Evolutionary conservation across 2,329 filamentous ascomycete species (phyloP), one percentile per base, ranked within the genome.

Genomic region (Trichophaea hybrida): DNA sequence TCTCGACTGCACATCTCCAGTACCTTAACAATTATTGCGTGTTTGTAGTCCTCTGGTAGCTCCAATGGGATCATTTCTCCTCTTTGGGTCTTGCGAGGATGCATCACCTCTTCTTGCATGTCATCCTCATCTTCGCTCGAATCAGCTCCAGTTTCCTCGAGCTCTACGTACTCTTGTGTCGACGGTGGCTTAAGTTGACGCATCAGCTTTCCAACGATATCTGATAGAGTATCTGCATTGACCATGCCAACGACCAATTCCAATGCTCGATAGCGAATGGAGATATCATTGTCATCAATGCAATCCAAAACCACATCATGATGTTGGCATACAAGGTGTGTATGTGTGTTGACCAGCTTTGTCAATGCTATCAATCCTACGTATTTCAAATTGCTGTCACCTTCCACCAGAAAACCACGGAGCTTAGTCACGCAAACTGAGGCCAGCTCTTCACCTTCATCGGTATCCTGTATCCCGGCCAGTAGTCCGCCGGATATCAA

Each of bases 401-500:
- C 88, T 71, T 96, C 87, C 58, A 94, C 81, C 69, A 94, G 85
- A 60, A 97, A 83, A 88, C 88, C 88, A 65, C 93, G 80, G 31
- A 98, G 77, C 73, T 97, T 98, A 62, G 82, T 87, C 32, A 97
- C 90, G 71, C 93, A 98, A 4, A 98, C 77, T 33, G 83, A 83
- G 5, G 93, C 93, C 69, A 98, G 88, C 71, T 96, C 90, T 66
- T 97, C 90, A 43, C 86, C 85, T 58, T 91, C 90, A 37, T 83
- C 78, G 17, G 83, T 81, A 57, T 88, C 86, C 65, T 90, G 88
- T 33, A 84, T 82, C 49, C 84, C 87, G 35, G 88, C 87, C 54
- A 98, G 75, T 59, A 98, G 95, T 0, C 93, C 93, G 33, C 93
- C 93, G 71, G 96, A 90, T 61, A 98, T 95, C 64, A 98, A 94